These are phyloP conservation scores for Ochromonas danica DNA, from an alignment of 108 stramenopile species.

Conservation along the genomic window DNA sequence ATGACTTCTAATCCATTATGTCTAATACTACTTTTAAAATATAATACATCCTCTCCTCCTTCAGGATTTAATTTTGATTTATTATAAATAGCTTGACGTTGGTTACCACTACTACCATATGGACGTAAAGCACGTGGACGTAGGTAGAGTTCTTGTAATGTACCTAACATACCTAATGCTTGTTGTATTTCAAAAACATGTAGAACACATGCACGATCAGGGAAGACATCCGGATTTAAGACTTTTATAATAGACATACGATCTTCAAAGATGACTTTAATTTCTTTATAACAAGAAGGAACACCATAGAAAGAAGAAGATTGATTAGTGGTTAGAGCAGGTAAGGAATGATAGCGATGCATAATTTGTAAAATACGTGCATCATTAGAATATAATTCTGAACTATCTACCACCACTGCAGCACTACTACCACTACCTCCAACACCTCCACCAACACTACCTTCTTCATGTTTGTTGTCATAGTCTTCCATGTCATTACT, in stretches of 20 bases:
- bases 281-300: background rate
- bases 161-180: conserved; percentile 22
- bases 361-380: background rate
- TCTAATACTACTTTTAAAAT: background rate
- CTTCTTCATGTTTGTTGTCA: background rate
- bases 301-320: too few species aligned
- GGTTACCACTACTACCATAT: too few species aligned
- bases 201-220: background rate
- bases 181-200: conserved; percentile 20
- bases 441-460: background rate
- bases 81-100: too few species aligned
- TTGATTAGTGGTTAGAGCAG: background rate
- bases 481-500: too few species aligned
- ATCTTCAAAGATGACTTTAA: conserved; percentile 5
- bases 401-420: background rate
- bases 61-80: background rate
- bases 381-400: background rate
- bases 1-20: background rate
- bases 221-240: conserved; percentile 12
- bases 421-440: background rate
- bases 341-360: background rate
- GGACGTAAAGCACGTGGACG: background rate
- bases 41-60: too few species aligned
- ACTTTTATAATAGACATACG: background rate
- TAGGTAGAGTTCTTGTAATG: conserved; percentile 19